Evolutionary conservation across 2,329 filamentous ascomycete species (phyloP), one percentile per base, ranked within the genome.

Genomic region (Microcera coccophila): DNA sequence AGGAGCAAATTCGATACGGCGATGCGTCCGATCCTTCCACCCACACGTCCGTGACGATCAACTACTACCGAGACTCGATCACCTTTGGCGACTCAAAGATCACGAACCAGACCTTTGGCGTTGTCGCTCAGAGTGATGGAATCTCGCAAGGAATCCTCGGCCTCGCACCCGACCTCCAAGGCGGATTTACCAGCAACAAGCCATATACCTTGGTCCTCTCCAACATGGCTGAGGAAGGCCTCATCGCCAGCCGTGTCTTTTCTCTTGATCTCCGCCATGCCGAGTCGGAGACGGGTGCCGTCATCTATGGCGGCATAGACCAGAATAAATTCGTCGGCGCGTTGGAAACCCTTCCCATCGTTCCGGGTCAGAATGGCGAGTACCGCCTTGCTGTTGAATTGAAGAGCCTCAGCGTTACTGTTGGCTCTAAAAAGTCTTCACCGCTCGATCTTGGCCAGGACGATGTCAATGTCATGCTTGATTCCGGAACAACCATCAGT

Each of bases 201-300:
- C 66, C 66, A 2, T 84, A 84, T 44, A 74, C 73, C 2, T 69
- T 78, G 18, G 67, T 84, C 16, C 62, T 78, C 35, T 74, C 74
- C 50, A 72, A 64, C 17, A 66, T 79, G 57, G 65, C 65, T 1
- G 54, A 62, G 1, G 69, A 77, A 49, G 70, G 69, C 14, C 53
- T 74, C 24, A 77, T 76, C 42, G 62, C 68, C 34, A 74, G 69
- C 42, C 71, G 71, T n/a, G 62, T 72, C 26, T 78, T 78, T 53
- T 64, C 72, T 5, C 62, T 79, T 18, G 74, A 78, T 40, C 59
- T 79, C 14, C 72, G 75, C 4, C 67, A 69, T 39, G 51, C 66
- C 31, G 69, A 68, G 11, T 59, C 65, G 10, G 52, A 66, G 12
- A 66, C 64, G 3, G 75, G 75, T 22, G 70, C 74, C 39, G 54